Percentiles rank a stretch among this genome's conserved stretches.
Conservation (phyloP, 2,329 filamentous ascomycete genomes). For the Malbranchea cinnamomea region DNA sequence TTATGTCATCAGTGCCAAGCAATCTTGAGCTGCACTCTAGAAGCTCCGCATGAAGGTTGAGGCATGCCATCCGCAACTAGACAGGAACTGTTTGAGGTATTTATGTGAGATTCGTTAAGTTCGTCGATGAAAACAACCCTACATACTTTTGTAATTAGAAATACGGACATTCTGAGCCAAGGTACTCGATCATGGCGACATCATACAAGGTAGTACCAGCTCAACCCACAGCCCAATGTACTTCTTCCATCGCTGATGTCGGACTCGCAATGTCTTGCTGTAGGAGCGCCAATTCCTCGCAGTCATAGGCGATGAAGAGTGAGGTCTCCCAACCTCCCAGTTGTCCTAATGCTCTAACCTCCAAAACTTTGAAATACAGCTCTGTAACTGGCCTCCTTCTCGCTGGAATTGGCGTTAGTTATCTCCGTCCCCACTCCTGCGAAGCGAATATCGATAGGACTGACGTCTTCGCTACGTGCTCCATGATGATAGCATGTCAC, state of each 20-base stretch:
- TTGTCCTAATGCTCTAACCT: slow-evolving; percentile 2
- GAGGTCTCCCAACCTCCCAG: slow-evolving; percentile 7
- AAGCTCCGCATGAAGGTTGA: too few relatives aligned
- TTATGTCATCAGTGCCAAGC: too few relatives aligned
- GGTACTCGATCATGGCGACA: too few relatives aligned
- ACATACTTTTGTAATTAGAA: too few relatives aligned
- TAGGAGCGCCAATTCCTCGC: slow-evolving; percentile 88
- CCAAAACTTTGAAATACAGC: slow-evolving; percentile 33
- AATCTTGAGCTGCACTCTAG: too few relatives aligned
- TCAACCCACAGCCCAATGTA: slow-evolving; percentile 11
- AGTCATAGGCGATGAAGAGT: slow-evolving; percentile 89
- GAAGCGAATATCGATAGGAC: too few relatives aligned
- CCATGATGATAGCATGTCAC: slow-evolving; percentile 81
- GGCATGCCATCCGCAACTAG: too few relatives aligned
- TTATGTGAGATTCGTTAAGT: too few relatives aligned
- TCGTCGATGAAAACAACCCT: too few relatives aligned
- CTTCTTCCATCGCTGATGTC: not conserved
- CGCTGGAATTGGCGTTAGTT: slow-evolving; percentile 81
- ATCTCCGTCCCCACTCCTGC: not conserved
- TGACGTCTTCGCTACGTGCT: not conserved
- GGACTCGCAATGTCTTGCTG: slow-evolving; percentile 4
- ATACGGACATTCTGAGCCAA: too few relatives aligned
- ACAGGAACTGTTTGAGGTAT: too few relatives aligned
- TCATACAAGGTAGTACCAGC: too few relatives aligned
- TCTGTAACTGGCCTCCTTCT: slow-evolving; percentile 92